phyloP scores from a whole-genome alignment of 208 protist species.

The Leishmania braziliensis region DNA sequence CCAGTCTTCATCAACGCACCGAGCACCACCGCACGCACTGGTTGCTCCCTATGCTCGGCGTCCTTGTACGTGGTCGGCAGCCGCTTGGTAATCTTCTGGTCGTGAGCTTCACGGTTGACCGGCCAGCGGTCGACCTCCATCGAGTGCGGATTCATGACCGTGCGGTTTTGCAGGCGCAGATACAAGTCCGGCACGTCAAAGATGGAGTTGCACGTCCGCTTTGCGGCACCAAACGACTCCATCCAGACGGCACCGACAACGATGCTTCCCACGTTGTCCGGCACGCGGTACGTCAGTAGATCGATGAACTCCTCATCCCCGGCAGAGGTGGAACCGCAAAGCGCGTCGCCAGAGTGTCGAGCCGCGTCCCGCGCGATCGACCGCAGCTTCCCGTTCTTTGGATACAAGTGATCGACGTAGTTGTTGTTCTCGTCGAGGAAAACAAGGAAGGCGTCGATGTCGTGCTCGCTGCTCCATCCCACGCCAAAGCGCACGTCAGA shows the following conservation, averaged over 20 bases:
- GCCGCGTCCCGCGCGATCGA: slow-evolving; percentile 46
- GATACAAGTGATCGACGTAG: slow-evolving; percentile 77
- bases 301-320: slow-evolving; percentile 86
- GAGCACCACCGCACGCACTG: slow-evolving; percentile 56
- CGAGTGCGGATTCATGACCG: slow-evolving; percentile 55
- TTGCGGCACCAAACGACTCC: slow-evolving; percentile 47
- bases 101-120: slow-evolving; percentile 38
- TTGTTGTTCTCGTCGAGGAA: slow-evolving; percentile 69
- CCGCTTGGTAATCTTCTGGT: slow-evolving; percentile 8
- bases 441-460: slow-evolving; percentile 82
- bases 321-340: slow-evolving; percentile 40
- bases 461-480: slow-evolving; percentile 77
- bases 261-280: slow-evolving; percentile 55
- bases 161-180: slow-evolving; percentile 76
- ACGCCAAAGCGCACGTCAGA: slow-evolving; percentile 84
- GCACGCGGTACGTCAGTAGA: slow-evolving; percentile 60
- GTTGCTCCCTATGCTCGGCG: slow-evolving; percentile 23
- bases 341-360: slow-evolving; percentile 69
- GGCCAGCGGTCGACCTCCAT: slow-evolving; percentile 81
- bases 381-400: slow-evolving; percentile 56
- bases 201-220: slow-evolving; percentile 30
- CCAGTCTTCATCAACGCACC: slow-evolving; percentile 56
- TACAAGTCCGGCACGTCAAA: slow-evolving; percentile 76
- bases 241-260: slow-evolving; percentile 63
- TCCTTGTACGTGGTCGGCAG: slow-evolving; percentile 28